Evolutionary conservation across 2,329 filamentous ascomycete species (phyloP).

Genomic region (Hawksworthiomyces lignivorus): DNA sequence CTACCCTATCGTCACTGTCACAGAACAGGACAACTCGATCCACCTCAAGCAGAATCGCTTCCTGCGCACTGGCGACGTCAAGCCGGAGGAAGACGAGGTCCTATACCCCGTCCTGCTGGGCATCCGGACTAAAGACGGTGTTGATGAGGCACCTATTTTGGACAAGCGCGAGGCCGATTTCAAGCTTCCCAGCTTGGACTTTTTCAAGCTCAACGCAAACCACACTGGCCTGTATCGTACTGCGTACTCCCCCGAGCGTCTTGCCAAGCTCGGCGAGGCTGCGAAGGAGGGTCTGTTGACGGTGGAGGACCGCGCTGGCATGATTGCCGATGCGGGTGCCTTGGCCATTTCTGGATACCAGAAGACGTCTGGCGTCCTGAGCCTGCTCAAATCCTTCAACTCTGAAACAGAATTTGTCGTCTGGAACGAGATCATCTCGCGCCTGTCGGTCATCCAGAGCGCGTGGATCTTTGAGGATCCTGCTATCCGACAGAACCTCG

Average conservation of each 20-base stretch:
- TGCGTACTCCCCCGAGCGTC: slow-evolving; percentile 73
- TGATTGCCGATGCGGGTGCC: slow-evolving; percentile 89
- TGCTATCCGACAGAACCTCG: slow-evolving; percentile 64
- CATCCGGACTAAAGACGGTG: slow-evolving; percentile 72
- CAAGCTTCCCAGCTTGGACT: slow-evolving; percentile 70
- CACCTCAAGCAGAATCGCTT: slow-evolving; percentile 93
- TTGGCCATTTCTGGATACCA: slow-evolving; percentile 86
- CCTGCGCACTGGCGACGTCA: slow-evolving; percentile 84
- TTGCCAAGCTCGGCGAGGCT: slow-evolving; percentile 80
- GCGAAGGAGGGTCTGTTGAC: slow-evolving; percentile 73
- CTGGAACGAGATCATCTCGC: slow-evolving; percentile 83
- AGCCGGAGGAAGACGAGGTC: slow-evolving; percentile 82
- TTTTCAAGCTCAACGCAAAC: slow-evolving; percentile 95
- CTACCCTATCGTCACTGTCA: slow-evolving; percentile 83
- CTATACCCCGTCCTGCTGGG: slow-evolving; percentile 87
- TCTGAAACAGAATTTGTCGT: slow-evolving; percentile 84
- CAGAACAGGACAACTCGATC: slow-evolving; percentile 66
- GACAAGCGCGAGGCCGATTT: slow-evolving; percentile 65
- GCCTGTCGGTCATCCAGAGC: slow-evolving; percentile 68
- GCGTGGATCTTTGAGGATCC: slow-evolving; percentile 87
- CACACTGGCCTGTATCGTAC: slow-evolving; percentile 91
- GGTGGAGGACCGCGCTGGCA: slow-evolving; percentile 87
- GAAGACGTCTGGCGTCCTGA: slow-evolving; percentile 83
- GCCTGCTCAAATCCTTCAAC: slow-evolving; percentile 78
- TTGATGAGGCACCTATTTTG: slow-evolving; percentile 70